Evolutionary conservation across 2,329 filamentous ascomycete genomes (phyloP).

Genomic region (Beauveria asiatica): DNA sequence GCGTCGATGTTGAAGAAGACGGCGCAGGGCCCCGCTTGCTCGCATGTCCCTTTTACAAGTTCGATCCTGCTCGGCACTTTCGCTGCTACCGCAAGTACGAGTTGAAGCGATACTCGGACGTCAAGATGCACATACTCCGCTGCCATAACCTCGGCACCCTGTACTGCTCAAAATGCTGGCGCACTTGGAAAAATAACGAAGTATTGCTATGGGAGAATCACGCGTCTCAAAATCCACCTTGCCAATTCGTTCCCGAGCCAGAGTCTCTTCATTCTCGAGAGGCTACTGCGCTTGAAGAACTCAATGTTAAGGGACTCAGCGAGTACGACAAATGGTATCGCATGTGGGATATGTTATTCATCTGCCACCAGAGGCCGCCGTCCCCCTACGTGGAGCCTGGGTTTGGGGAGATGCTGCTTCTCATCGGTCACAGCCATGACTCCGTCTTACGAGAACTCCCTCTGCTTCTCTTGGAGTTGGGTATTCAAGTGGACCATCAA

Average conservation of each 20-base stretch:
- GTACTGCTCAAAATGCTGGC: background rate
- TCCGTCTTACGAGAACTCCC: too few relatives aligned
- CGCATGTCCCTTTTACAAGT: conserved; percentile 2
- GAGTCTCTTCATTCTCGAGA: background rate
- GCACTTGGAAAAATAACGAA: background rate
- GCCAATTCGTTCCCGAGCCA: background rate
- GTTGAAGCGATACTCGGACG: background rate
- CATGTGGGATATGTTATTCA: background rate
- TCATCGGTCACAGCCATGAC: background rate
- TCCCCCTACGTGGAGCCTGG: background rate
- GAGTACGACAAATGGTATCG: background rate
- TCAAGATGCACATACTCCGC: background rate
- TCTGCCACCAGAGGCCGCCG: background rate
- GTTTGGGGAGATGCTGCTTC: background rate
- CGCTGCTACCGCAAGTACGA: background rate
- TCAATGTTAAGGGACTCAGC: background rate
- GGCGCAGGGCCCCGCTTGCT: background rate
- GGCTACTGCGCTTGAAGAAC: background rate
- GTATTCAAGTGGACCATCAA: background rate
- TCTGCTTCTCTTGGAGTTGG: too few relatives aligned
- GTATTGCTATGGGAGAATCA: background rate
- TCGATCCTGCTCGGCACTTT: background rate
- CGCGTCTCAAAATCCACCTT: too few relatives aligned
- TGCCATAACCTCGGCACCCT: background rate
- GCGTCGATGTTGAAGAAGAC: background rate